phyloP scores from a whole-genome alignment of 306 rosid species.

The Styphnolobium japonicum region DNA sequence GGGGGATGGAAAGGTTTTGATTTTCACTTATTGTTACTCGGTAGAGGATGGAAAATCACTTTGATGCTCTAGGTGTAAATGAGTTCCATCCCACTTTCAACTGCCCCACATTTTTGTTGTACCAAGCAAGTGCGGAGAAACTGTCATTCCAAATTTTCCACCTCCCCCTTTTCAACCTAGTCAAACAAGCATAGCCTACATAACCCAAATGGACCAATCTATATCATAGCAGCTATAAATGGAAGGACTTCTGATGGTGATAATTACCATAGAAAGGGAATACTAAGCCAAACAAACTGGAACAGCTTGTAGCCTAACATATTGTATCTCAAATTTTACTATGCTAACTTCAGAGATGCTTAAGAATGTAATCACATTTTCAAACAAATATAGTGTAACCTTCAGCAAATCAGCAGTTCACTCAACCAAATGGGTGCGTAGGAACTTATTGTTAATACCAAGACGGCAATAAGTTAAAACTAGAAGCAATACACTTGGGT shows the following conservation, averaged over 20 bases:
- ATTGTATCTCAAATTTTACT: constrained; percentile 7
- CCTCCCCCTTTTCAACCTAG: no score
- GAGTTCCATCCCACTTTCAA: no score
- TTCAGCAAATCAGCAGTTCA: background rate
- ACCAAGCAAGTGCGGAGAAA: background rate
- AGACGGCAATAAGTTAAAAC: no score
- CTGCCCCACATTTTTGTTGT: background rate
- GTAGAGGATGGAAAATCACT: no score
- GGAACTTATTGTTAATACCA: no score
- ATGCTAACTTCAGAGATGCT: background rate
- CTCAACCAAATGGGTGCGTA: no score
- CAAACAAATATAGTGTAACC: background rate
- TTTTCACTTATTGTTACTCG: no score
- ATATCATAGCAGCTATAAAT: background rate
- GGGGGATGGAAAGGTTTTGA: no score
- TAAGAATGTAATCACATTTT: background rate
- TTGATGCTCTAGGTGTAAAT: no score
- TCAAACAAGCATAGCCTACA: background rate
- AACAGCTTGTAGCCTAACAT: background rate
- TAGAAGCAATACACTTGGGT: background rate
- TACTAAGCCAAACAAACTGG: background rate
- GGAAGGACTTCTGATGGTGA: background rate
- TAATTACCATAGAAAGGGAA: background rate
- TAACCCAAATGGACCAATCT: background rate
- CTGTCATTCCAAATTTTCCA: background rate